Evolutionary conservation across 176 grass and related monocot species (phyloP).

Genomic region (Juncus inflexus): DNA sequence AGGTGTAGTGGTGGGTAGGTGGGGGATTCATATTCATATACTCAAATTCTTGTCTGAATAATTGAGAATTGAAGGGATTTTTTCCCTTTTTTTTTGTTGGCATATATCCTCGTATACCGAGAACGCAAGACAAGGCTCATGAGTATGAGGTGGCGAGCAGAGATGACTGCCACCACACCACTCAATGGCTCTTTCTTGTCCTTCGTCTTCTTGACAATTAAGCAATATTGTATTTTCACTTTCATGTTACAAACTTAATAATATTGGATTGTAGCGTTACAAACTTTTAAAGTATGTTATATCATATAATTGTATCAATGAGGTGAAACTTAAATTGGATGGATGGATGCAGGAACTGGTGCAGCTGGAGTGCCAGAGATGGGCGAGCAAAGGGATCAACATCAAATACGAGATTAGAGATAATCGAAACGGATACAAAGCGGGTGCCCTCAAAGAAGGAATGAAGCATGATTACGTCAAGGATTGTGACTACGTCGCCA

Average conservation of each 20-base stretch:
- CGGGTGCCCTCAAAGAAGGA: conserved; percentile 76
- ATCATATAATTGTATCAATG: not conserved
- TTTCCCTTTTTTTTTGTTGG: not conserved
- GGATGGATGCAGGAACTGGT: conserved; percentile 57
- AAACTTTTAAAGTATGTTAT: too few relatives aligned
- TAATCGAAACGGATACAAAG: conserved; percentile 79
- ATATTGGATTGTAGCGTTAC: too few relatives aligned
- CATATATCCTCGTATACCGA: too few relatives aligned
- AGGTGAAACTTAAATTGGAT: conserved; percentile 15
- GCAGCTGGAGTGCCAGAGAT: conserved; percentile 42
- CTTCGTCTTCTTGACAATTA: not conserved
- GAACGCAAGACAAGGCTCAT: not conserved
- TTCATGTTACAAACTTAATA: too few relatives aligned
- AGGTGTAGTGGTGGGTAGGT: too few relatives aligned
- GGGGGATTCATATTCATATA: too few relatives aligned
- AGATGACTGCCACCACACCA: not conserved
- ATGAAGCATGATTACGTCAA: conserved; percentile 79
- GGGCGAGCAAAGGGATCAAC: conserved; percentile 79
- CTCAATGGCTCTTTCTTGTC: too few relatives aligned
- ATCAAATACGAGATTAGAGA: conserved; percentile 77
- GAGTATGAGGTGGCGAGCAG: not conserved
- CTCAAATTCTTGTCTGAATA: too few relatives aligned
- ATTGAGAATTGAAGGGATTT: too few relatives aligned
- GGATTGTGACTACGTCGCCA: conserved; percentile 61
- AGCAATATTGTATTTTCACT: too few relatives aligned